A percentile compares a stretch with the other conserved stretches of the same genome.
Conservation (phyloP, 352 stramenopile species). For the Phytophthora fragariaefolia region DNA sequence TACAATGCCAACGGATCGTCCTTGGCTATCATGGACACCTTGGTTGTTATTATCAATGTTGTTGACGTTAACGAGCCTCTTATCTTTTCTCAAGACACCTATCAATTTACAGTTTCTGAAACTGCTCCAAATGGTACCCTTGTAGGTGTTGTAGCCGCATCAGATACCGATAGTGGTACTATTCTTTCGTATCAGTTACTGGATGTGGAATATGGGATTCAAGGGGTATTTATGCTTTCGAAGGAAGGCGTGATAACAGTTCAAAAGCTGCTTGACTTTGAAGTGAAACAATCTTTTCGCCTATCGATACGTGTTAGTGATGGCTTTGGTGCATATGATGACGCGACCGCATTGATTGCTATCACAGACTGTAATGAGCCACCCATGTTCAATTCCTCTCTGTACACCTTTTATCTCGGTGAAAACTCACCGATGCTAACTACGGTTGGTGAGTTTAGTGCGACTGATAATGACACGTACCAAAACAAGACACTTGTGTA, state of each 20-base stretch:
- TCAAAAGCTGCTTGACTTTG: slow-evolving; percentile 18
- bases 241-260: slow-evolving; percentile 17
- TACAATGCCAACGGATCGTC: slow-evolving; percentile 22
- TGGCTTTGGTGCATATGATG: slow-evolving; percentile 22
- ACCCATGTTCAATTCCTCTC: slow-evolving; percentile 39
- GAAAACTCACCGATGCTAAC: slow-evolving; percentile 52
- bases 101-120: slow-evolving; percentile 29
- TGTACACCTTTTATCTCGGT: slow-evolving; percentile 41
- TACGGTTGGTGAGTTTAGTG: slow-evolving; percentile 37
- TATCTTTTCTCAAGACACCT: slow-evolving; percentile 16
- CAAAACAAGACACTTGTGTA: slow-evolving; percentile 66
- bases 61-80: slow-evolving; percentile 35
- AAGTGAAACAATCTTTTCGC: slow-evolving; percentile 26
- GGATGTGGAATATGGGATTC: neutral
- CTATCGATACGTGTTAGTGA: slow-evolving; percentile 24
- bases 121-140: slow-evolving; percentile 1
- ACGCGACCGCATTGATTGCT: slow-evolving; percentile 35
- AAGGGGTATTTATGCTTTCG: slow-evolving; percentile 27
- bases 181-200: slow-evolving; percentile 19
- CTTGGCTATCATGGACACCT: slow-evolving; percentile 2
- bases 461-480: slow-evolving; percentile 49
- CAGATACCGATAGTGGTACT: slow-evolving; percentile 18
- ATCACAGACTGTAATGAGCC: slow-evolving; percentile 58
- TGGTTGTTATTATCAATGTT: slow-evolving; percentile 20
- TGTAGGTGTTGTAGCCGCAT: slow-evolving; percentile 20